phyloP scores from a whole-genome alignment of 2,329 filamentous ascomycete genomes.

The Ascochyta lentis region DNA sequence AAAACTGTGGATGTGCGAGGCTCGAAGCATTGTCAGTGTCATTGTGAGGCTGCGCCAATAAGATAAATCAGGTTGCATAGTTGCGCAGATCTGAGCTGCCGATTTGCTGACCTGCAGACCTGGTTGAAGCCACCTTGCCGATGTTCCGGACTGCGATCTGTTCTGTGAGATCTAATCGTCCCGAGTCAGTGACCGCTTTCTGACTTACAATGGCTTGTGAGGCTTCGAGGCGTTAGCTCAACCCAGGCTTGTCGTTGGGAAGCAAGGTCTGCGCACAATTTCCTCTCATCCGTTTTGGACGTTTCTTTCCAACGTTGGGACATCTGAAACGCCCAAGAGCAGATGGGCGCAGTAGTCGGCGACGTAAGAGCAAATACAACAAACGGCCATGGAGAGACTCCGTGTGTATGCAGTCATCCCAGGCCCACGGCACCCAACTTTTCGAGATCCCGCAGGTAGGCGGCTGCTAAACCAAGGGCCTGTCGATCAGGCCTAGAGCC shows the following conservation, averaged over 20 bases:
- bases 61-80: neutral
- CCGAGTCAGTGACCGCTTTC: neutral
- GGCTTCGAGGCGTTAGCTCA: neutral
- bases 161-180: neutral
- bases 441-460: conserved; percentile 18
- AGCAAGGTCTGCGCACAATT: conserved; percentile 1
- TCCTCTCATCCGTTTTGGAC: conserved; percentile 5
- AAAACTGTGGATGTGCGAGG: conserved; percentile 3
- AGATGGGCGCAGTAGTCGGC: conserved; percentile 13
- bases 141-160: neutral
- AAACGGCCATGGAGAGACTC: conserved; percentile 12
- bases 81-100: neutral
- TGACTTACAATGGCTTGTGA: neutral
- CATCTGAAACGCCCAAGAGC: conserved; percentile 10
- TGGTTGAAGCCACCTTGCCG: neutral
- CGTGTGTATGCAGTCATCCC: conserved; percentile 12
- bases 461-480: conserved; percentile 8
- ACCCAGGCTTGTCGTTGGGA: neutral
- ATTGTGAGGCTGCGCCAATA: neutral
- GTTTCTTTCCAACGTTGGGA: conserved; percentile 11
- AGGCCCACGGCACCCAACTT: conserved; percentile 10
- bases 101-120: neutral
- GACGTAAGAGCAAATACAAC: conserved; percentile 1
- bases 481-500: conserved; percentile 18
- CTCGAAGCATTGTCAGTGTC: neutral